Percentiles rank a stretch among this genome's conserved stretches.
These are phyloP conservation scores for Salvia splendens DNA, from an alignment of 257 asterid species.

Conservation along the genomic window DNA sequence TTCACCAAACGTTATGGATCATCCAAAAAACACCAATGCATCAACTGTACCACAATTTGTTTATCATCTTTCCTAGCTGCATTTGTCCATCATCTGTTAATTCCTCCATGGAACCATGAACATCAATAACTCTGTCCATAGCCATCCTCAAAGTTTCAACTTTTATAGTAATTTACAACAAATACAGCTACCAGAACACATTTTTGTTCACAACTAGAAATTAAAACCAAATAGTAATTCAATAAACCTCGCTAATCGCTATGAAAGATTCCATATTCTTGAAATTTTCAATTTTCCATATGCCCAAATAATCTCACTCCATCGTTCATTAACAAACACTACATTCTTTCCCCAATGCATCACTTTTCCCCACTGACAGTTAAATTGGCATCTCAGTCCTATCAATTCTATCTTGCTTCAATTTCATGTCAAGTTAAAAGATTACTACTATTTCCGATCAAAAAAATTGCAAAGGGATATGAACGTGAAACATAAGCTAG, in stretches of 20 bases:
- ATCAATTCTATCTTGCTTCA: constrained; percentile 23
- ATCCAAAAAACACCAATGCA: background rate
- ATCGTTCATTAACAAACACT: background rate
- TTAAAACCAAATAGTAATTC: background rate
- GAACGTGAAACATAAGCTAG: constrained; percentile 13
- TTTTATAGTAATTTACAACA: constrained; percentile 14
- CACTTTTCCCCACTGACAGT: constrained; percentile 6
- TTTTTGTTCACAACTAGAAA: constrained; percentile 9
- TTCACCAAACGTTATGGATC: constrained; percentile 12
- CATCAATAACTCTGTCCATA: background rate
- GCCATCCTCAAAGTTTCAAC: background rate
- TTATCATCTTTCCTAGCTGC: constrained; percentile 2
- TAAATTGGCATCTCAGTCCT: background rate
- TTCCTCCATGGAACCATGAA: constrained; percentile 8
- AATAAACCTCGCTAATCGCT: background rate
- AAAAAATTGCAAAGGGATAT: background rate
- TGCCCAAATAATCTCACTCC: constrained; percentile 3
- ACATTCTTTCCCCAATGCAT: constrained; percentile 2
- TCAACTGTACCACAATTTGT: background rate
- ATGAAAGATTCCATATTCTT: background rate
- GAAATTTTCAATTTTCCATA: background rate
- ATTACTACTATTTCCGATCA: background rate
- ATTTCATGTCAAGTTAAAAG: background rate
- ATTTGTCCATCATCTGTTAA: too few species aligned
- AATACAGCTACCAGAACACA: background rate